Evolutionary conservation across 1,284 basidiomycete genomes (phyloP), one percentile per base, ranked within the genome.

Genomic region (Marasmius sp.): DNA sequence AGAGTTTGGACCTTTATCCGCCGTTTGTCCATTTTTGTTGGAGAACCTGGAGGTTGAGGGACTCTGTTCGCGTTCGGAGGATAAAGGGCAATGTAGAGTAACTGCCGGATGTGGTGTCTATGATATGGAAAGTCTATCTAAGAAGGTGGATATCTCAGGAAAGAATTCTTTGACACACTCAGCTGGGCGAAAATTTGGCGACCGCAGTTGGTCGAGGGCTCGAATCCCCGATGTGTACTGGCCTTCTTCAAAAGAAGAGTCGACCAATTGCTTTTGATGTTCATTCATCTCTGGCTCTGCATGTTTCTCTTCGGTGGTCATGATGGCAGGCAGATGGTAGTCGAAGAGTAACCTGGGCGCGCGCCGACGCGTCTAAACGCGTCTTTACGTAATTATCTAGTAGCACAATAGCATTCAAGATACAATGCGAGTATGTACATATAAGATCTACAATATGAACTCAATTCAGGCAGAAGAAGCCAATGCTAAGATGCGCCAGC

Each of bases 161-260:
- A 51, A 33, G 60, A 65, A 60, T 12, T 6, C 20, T 20, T 2
- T n/a, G 48, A 75, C 87, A 70, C 69, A 88, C 88, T 75, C 67
- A 3, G 81, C 78, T 10, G 87, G 88, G 57, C 71, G 83, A 71
- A 79, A 79, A 22, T 77, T 74, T n/a, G 80, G 69, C 3, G 82
- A 82, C 57, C 86, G 83, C 6, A 91, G 72, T 60, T 87, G 84
- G 62, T 85, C 83, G 0, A 92, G 78, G 18, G 83, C 71, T 10
- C 78, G 73, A 33, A 90, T 85, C 1, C 85, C 89, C 8, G 82
- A 77, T 64, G 88, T 83, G 65, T 88, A 90, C 64, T 91, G 87
- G 18, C 85, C 85, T 70, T 92, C 89, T 66, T 92, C 89, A 43
- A 92, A 84, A 63, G 85, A 86, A 51, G 79, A 84, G 68, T 91